Conservation (phyloP, 139 green algal genomes). For the Marvania coccoides region DNA sequence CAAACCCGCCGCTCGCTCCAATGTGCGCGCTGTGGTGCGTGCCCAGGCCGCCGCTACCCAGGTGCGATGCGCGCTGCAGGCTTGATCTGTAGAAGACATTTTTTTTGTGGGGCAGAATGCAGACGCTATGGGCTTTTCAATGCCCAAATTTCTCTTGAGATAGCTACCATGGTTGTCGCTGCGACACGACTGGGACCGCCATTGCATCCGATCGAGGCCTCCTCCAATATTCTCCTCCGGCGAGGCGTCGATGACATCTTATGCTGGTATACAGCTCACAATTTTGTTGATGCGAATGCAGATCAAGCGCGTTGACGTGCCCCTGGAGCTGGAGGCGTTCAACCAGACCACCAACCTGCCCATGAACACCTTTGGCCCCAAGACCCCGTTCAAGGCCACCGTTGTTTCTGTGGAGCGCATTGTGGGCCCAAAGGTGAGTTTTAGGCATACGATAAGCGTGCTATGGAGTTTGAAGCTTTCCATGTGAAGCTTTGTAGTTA, state of each 20-base stretch:
- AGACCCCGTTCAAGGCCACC: constrained; percentile 42
- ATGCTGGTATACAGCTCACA: no score
- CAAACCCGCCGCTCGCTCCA: background rate
- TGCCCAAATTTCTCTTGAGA: background rate
- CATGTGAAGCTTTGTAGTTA: background rate
- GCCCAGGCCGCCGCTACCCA: constrained; percentile 19
- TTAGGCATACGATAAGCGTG: background rate
- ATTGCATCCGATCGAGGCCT: no score
- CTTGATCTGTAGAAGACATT: no score
- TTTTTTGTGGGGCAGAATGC: background rate
- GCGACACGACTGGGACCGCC: background rate
- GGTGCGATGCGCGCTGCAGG: background rate
- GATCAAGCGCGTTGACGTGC: constrained; percentile 32
- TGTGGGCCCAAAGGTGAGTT: constrained; percentile 85
- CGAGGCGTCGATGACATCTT: no score
- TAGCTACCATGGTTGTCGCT: background rate
- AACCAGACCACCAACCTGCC: constrained; percentile 76
- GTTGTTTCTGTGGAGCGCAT: constrained; percentile 90
- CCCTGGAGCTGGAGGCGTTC: constrained; percentile 62
- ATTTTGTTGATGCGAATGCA: no score
- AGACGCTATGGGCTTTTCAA: background rate
- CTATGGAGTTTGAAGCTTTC: background rate
- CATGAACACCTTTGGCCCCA: constrained; percentile 82
- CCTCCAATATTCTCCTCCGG: background rate
- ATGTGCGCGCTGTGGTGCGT: background rate